Conservation (phyloP, 257 asterid genomes). For the Craterostigma plantagineum region DNA sequence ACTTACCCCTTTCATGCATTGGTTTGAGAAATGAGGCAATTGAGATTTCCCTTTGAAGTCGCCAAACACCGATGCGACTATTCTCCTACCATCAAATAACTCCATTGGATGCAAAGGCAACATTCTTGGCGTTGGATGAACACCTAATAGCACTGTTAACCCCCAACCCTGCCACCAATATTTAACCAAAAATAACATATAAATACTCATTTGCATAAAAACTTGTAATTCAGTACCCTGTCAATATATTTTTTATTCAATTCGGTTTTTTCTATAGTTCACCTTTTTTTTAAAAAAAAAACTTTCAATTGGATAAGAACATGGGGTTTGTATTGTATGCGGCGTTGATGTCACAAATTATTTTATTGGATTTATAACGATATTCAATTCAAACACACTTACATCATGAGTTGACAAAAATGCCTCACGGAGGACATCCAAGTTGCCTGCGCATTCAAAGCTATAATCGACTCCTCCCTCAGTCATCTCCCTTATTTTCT, state of each 20-base stretch:
- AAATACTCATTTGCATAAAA: no score
- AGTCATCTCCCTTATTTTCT: slow-evolving; percentile 72
- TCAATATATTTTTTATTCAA: no score
- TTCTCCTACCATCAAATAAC: slow-evolving; percentile 66
- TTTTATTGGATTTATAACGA: not conserved
- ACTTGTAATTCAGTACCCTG: no score
- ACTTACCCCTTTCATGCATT: slow-evolving; percentile 57
- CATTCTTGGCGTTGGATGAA: slow-evolving; percentile 56
- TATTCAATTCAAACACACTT: slow-evolving; percentile 7
- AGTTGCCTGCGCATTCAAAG: slow-evolving; percentile 74
- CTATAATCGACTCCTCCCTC: slow-evolving; percentile 81
- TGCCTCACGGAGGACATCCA: slow-evolving; percentile 83
- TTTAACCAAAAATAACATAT: no score
- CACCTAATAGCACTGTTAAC: slow-evolving; percentile 47
- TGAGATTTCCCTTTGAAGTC: slow-evolving; percentile 86
- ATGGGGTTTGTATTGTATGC: no score
- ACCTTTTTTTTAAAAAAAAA: no score
- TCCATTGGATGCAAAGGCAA: slow-evolving; percentile 93
- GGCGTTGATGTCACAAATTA: not conserved
- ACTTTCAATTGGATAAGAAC: no score
- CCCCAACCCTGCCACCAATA: slow-evolving; percentile 98
- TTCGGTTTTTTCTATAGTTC: no score
- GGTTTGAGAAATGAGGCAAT: slow-evolving; percentile 44
- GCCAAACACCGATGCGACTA: slow-evolving; percentile 62
- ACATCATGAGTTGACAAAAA: slow-evolving; percentile 81